Percentiles rank a stretch among this genome's conserved stretches.
Evolutionary conservation across 2,329 filamentous ascomycete genomes (phyloP).

Genomic region (Cercospora zeae-maydis): DNA sequence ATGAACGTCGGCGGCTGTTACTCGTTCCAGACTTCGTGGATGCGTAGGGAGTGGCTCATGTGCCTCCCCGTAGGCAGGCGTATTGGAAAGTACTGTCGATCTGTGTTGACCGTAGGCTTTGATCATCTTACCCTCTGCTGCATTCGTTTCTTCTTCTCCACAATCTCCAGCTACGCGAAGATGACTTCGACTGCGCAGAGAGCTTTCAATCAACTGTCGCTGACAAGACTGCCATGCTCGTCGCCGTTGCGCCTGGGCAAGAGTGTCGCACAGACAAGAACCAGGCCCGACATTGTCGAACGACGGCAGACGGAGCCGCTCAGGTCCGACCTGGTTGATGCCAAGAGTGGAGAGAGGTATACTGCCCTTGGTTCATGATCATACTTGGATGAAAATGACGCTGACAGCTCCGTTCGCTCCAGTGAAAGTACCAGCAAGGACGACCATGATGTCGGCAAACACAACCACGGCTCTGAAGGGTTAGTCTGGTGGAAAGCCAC

Average conservation of each 20-base stretch:
- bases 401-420: neutral
- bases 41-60: neutral
- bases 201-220: slow-evolving; percentile 2
- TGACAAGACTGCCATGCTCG: slow-evolving; percentile 4
- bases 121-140: neutral
- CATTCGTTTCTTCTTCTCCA: neutral
- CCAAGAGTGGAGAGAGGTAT: neutral
- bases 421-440: neutral
- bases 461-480: neutral
- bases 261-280: neutral
- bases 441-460: neutral
- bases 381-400: neutral
- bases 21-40: neutral
- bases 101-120: neutral
- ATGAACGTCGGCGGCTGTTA: neutral
- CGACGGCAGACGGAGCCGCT: neutral
- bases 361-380: neutral
- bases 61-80: neutral
- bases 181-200: slow-evolving; percentile 5
- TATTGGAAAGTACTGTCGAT: neutral
- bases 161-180: neutral
- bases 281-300: neutral
- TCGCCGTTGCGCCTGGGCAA: neutral
- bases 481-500: slow-evolving; percentile 4
- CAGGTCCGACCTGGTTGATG: neutral